These are phyloP conservation scores for Lathyrus aphaca DNA, from an alignment of 306 rosid genomes.

Conservation along the genomic window DNA sequence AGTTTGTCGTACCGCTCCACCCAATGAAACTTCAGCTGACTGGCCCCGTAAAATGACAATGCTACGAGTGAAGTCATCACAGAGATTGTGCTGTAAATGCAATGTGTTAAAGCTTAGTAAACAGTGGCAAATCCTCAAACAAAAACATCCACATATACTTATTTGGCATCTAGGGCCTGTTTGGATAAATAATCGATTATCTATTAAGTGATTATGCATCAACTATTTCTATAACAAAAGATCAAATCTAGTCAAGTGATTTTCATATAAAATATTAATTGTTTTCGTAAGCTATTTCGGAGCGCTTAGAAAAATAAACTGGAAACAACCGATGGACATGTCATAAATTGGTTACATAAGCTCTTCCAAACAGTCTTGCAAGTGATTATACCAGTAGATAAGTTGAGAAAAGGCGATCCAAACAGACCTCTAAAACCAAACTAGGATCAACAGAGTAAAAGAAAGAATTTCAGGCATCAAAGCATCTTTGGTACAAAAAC, in stretches of 20 bases:
- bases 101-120: slow-evolving; percentile 26
- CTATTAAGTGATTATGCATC: neutral
- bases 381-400: neutral
- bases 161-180: slow-evolving; percentile 3
- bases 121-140: slow-evolving; percentile 27
- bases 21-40: slow-evolving; percentile 98
- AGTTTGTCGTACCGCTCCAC: slow-evolving; percentile 95
- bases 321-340: neutral
- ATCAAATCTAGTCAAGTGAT: neutral
- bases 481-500: slow-evolving; percentile 21
- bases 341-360: neutral
- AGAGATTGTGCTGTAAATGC: slow-evolving; percentile 80
- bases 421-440: slow-evolving; percentile 22
- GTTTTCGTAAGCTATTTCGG: neutral
- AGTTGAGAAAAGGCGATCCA: neutral
- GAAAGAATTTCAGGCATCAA: slow-evolving; percentile 22
- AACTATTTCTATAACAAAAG: neutral
- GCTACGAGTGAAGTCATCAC: slow-evolving; percentile 99
- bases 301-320: neutral
- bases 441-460: slow-evolving; percentile 23
- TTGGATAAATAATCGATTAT: neutral
- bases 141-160: slow-evolving; percentile 26
- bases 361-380: neutral
- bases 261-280: neutral
- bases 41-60: slow-evolving; percentile 90